Percentiles rank a stretch among this genome's conserved stretches.
These are phyloP conservation scores for Cadophora gregata DNA, from an alignment of 2,329 filamentous ascomycete species.

Conservation along the genomic window DNA sequence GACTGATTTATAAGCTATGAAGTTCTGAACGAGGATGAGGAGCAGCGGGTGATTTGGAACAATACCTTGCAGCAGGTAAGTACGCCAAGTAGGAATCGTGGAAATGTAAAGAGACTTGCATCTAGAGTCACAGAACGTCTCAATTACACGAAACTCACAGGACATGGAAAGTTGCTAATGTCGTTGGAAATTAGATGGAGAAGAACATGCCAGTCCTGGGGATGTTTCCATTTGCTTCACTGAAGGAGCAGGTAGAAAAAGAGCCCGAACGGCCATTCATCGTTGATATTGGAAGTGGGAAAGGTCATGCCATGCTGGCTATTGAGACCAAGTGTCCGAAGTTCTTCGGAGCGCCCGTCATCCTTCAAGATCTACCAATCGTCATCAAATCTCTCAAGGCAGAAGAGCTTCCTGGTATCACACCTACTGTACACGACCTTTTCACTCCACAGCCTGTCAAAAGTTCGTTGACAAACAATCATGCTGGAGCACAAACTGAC, in stretches of 20 bases:
- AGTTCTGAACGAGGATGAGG: constrained; percentile 19
- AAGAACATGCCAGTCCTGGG: constrained; percentile 25
- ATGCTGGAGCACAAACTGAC: neutral
- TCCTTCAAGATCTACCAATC: constrained; percentile 42
- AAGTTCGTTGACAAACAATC: constrained; percentile 30
- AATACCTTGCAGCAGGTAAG: constrained; percentile 10
- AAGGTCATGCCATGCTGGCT: constrained; percentile 40
- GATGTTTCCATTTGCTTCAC: constrained; percentile 28
- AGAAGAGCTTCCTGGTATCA: constrained; percentile 40
- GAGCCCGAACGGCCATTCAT: constrained; percentile 39
- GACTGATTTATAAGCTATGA: constrained; percentile 19
- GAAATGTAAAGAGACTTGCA: neutral
- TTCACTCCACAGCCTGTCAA: constrained; percentile 49
- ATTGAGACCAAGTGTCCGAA: constrained; percentile 31
- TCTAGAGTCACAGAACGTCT: neutral
- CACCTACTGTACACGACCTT: constrained; percentile 45
- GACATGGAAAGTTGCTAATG: neutral
- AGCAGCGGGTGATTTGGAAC: constrained; percentile 11
- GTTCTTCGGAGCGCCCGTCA: constrained; percentile 29
- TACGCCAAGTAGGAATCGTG: neutral
- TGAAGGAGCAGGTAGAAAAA: constrained; percentile 31
- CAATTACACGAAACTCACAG: neutral
- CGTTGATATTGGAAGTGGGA: constrained; percentile 31
- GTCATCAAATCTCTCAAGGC: constrained; percentile 29
- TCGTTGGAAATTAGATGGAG: neutral